Evolutionary conservation across 768 basidiomycete genomes (phyloP).

Genomic region (Dendrothele bispora): DNA sequence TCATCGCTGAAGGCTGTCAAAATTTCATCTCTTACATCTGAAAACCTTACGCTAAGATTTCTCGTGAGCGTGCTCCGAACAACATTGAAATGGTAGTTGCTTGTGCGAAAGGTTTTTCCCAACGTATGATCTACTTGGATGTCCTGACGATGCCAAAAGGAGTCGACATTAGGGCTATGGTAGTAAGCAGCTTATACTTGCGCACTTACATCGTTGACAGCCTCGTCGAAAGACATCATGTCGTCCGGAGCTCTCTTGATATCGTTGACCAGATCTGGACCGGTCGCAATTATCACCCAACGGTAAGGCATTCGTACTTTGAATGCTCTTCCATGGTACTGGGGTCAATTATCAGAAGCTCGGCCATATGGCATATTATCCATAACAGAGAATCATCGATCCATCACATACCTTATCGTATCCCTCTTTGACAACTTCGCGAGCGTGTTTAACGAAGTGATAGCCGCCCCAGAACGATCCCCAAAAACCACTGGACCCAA

Average conservation of each 20-base stretch:
- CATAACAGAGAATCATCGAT: too few species aligned
- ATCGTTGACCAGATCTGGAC: conserved; percentile 27
- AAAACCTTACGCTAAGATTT: conserved; percentile 31
- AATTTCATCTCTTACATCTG: conserved; percentile 47
- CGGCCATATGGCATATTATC: too few species aligned
- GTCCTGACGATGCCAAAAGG: too few species aligned
- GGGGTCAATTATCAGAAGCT: too few species aligned
- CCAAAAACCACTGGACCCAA: too few species aligned
- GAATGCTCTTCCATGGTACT: too few species aligned
- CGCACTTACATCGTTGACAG: conserved; percentile 24
- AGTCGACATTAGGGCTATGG: too few species aligned
- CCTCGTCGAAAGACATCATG: conserved; percentile 25
- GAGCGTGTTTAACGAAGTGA: too few species aligned
- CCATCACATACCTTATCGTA: too few species aligned
- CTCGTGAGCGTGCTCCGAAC: conserved; percentile 34
- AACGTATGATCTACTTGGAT: conserved; percentile 35
- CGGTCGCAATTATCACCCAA: conserved; percentile 32
- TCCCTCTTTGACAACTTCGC: too few species aligned
- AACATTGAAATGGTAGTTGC: conserved; percentile 37
- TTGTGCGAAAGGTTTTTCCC: conserved; percentile 25
- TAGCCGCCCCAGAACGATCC: too few species aligned
- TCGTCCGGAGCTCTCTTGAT: conserved; percentile 31
- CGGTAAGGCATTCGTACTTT: conserved; percentile 21
- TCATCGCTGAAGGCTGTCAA: conserved; percentile 37
- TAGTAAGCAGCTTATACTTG: neutral